Percentiles rank a stretch among this genome's conserved stretches.
These are phyloP conservation scores for Pichia sp. DNA, from an alignment of 1,139 yeast species.

Conservation along the genomic window DNA sequence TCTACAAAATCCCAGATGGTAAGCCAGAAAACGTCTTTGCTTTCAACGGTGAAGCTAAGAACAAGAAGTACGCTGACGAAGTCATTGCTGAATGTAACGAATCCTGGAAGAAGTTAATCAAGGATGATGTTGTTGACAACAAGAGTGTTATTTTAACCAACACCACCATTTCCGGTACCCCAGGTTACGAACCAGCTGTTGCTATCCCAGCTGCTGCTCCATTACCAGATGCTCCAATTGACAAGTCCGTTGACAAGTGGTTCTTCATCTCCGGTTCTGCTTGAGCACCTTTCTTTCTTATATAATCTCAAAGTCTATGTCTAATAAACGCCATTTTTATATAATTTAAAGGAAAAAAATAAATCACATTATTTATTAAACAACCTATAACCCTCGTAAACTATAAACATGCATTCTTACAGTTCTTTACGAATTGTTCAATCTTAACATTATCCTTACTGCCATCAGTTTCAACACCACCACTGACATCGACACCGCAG, in stretches of 20 bases:
- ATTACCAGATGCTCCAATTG: constrained; percentile 88
- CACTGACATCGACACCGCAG: constrained; percentile 92
- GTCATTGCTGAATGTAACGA: constrained; percentile 67
- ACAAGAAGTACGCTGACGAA: constrained; percentile 69
- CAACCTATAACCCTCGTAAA: not conserved
- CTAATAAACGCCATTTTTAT: not conserved
- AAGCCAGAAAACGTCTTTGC: constrained; percentile 88
- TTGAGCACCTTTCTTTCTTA: constrained; percentile 29
- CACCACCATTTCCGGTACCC: constrained; percentile 64
- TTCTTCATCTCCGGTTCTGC: constrained; percentile 93
- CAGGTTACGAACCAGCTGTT: constrained; percentile 50
- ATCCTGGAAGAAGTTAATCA: constrained; percentile 69
- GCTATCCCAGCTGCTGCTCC: constrained; percentile 70
- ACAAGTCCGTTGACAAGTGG: constrained; percentile 97
- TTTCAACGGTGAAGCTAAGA: constrained; percentile 76
- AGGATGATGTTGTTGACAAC: constrained; percentile 42
- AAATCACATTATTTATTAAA: not conserved
- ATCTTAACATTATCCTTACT: constrained; percentile 67
- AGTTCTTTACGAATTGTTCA: constrained; percentile 52
- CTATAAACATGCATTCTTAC: constrained; percentile 26
- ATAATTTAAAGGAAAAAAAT: not conserved
- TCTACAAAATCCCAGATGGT: constrained; percentile 89
- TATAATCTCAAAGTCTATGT: not conserved
- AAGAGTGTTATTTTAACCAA: constrained; percentile 65
- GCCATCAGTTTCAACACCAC: constrained; percentile 88